phyloP scores from a whole-genome alignment of 1,284 basidiomycete genomes.

The Sporisorium iseilematis-ciliati region DNA sequence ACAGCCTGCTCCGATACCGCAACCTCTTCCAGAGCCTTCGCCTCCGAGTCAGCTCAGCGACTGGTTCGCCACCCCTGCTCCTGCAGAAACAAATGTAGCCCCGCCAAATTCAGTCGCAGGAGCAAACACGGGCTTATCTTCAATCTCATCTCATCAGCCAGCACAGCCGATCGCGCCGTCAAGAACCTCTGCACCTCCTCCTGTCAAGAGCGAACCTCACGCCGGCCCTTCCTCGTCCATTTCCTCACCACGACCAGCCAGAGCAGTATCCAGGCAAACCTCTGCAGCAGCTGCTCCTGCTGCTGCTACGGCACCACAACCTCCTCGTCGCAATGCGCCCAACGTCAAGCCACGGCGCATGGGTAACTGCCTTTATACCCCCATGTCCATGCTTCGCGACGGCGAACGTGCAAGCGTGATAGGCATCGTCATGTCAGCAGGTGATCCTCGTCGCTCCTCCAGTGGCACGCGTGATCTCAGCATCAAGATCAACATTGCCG shows the following conservation, averaged over 20 bases:
- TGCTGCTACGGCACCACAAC: neutral
- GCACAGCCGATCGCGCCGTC: conserved; percentile 7
- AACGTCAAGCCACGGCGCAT: conserved; percentile 48
- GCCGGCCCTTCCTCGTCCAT: conserved; percentile 12
- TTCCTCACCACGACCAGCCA: conserved; percentile 10
- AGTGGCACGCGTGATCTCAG: conserved; percentile 42
- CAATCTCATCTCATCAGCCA: conserved; percentile 11
- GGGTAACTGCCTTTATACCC: conserved; percentile 55
- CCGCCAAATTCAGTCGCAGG: neutral
- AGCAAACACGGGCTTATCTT: neutral
- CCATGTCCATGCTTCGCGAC: conserved; percentile 43
- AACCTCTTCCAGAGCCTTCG: conserved; percentile 7
- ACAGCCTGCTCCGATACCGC: neutral
- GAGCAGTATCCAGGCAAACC: conserved; percentile 21
- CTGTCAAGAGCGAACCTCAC: conserved; percentile 29
- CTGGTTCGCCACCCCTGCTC: conserved; percentile 47
- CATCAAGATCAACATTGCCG: conserved; percentile 49
- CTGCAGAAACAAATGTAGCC: neutral
- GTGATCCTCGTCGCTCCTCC: conserved; percentile 42
- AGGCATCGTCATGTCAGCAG: conserved; percentile 46
- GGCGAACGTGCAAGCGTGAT: conserved; percentile 48
- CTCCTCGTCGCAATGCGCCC: conserved; percentile 30
- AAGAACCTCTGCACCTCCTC: neutral
- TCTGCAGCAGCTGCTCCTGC: conserved; percentile 1
- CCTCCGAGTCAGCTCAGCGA: conserved; percentile 29